Evolutionary conservation across 2,329 filamentous ascomycete species (phyloP), one percentile per base, ranked within the genome.

Genomic region (Hypoxylon sp.): DNA sequence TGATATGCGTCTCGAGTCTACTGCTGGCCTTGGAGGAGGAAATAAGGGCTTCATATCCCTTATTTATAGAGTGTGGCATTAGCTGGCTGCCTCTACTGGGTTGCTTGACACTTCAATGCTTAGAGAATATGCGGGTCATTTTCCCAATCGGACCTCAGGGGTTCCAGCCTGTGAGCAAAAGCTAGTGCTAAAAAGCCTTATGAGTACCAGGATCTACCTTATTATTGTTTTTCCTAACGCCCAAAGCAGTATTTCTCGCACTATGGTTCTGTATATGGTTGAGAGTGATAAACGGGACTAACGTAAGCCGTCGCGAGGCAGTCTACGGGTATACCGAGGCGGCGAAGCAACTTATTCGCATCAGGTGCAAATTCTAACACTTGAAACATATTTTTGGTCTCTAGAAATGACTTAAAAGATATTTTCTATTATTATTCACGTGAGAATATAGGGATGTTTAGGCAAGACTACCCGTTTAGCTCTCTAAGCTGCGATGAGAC

Each of bases 61-160:
- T 26, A 55, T 55, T 65, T 65, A 65, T 65, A 51, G 50, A 9
- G 11, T 46, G 29, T 29, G n/a, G 5, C n/a, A n/a, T 24, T 42
- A 22, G 8, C 17, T 39, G 5, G 4, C 33, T n/a, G 29, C 6
- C 19, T 22, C 51, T 17, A 1, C 13, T 24, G 6, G 33, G 5
- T 19, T 48, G 3, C 22, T 22, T 6, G 24, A 24, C 5, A 5
- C 13, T 39, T 39, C 35, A 11, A 26, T 26, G 26, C 26, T 26
- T 26, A 26, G 26, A 26, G 26, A 26, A 26, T 26, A 26, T 26
- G 26, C 26, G 2, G 26, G 26, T 4, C n/a, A 14, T 10, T 3
- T 9, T 29, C 24, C 55, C 39, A 44, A 48, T 53, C 17, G 13
- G 9, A 14, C 44, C 11, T 22, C 29, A 13, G 47, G 24, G n/a